Conservation (phyloP, 176 grass and related monocot species). For the Carex littledalei region DNA sequence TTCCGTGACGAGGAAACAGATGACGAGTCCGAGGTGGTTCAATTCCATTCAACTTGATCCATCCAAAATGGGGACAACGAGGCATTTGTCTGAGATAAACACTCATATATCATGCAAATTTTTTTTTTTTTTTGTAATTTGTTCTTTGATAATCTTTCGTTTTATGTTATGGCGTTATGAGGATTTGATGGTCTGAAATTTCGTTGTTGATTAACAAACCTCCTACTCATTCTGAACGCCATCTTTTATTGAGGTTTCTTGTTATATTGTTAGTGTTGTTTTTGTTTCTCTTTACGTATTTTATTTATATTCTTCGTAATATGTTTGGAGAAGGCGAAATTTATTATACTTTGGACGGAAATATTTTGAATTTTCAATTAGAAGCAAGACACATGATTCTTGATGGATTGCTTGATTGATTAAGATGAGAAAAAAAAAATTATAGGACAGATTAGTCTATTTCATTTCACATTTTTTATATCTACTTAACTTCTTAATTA, state of each 20-base stretch:
- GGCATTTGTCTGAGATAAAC: slow-evolving; percentile 29
- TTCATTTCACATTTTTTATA: too few relatives aligned
- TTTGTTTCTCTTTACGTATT: not conserved
- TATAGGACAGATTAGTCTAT: too few relatives aligned
- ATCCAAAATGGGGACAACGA: slow-evolving; percentile 15
- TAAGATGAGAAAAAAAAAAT: too few relatives aligned
- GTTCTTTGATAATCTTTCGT: not conserved
- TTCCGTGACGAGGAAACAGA: slow-evolving; percentile 25
- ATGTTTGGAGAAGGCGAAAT: not conserved
- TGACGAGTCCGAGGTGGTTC: slow-evolving; percentile 25
- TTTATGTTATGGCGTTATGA: slow-evolving; percentile 13
- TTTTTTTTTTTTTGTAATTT: not conserved
- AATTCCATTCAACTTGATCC: slow-evolving; percentile 24
- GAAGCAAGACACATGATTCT: not conserved
- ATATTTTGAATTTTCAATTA: not conserved
- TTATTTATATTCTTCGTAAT: not conserved
- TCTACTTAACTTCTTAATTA: too few relatives aligned
- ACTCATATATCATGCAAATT: not conserved
- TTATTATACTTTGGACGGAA: not conserved
- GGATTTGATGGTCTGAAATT: slow-evolving; percentile 17
- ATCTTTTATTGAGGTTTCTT: not conserved
- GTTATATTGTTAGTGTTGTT: not conserved
- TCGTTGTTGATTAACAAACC: slow-evolving; percentile 12
- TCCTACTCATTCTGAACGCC: slow-evolving; percentile 32
- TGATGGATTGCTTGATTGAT: not conserved